phyloP scores from a whole-genome alignment of 306 rosid species.

The Vigna reflexopilosa region DNA sequence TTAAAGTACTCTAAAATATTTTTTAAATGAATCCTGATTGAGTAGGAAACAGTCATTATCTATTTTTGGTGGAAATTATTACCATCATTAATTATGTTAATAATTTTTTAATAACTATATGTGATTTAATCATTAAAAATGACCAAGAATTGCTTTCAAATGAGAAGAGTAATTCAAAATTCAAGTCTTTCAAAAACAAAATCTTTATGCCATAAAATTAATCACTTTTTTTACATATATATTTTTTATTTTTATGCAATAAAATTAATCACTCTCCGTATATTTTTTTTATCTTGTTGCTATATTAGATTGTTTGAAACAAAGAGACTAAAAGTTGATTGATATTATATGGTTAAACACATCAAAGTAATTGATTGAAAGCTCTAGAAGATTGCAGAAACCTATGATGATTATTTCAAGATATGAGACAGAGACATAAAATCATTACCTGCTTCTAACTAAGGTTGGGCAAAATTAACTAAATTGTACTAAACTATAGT shows the following conservation, averaged over 20 bases:
- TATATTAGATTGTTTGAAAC: not conserved
- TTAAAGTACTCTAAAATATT: too few relatives aligned
- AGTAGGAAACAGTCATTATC: too few relatives aligned
- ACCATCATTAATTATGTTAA: too few relatives aligned
- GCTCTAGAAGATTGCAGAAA: not conserved
- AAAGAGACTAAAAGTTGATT: not conserved
- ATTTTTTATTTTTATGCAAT: too few relatives aligned
- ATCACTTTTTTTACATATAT: too few relatives aligned
- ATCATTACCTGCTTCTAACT: constrained; percentile 16
- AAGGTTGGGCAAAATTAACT: too few relatives aligned
- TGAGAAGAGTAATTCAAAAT: not conserved
- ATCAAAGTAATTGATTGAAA: not conserved
- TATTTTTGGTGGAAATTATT: too few relatives aligned
- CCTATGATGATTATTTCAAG: constrained; percentile 12
- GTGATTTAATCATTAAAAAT: not conserved
- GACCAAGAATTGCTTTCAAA: constrained; percentile 36
- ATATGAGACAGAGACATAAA: not conserved
- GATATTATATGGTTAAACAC: not conserved
- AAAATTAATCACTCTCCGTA: not conserved
- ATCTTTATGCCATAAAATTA: not conserved
- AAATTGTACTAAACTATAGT: too few relatives aligned
- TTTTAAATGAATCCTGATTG: too few relatives aligned
- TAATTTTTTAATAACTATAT: too few relatives aligned
- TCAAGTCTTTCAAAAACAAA: not conserved
- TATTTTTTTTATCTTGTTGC: not conserved